phyloP scores from a whole-genome alignment of 306 rosid species.

The Abrus precatorius region DNA sequence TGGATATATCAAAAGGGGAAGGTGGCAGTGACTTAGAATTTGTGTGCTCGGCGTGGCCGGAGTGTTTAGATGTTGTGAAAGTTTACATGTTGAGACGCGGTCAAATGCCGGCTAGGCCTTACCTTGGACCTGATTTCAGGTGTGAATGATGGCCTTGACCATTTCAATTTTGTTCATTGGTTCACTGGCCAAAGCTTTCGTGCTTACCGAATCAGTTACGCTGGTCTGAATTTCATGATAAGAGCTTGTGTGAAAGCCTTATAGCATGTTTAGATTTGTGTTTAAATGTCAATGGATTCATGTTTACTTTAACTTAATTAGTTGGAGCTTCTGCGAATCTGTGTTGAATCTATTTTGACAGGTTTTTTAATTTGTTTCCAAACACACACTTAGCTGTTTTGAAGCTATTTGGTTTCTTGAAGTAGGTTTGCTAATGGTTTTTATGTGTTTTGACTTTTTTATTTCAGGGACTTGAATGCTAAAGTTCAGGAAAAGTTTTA shows the following conservation, averaged over 20 bases:
- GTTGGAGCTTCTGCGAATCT: too few relatives aligned
- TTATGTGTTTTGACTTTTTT: slow-evolving; percentile 36
- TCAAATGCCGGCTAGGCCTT: slow-evolving; percentile 57
- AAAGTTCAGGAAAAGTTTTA: slow-evolving; percentile 58
- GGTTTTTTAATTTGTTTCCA: too few relatives aligned
- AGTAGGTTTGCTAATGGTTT: slow-evolving; percentile 31
- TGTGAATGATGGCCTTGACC: slow-evolving; percentile 15
- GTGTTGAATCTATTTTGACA: too few relatives aligned
- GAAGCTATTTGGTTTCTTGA: slow-evolving; percentile 17
- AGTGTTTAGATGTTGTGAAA: slow-evolving; percentile 66
- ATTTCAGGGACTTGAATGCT: slow-evolving; percentile 65
- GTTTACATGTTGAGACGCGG: slow-evolving; percentile 62
- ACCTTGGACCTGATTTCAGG: slow-evolving; percentile 85
- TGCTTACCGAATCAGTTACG: background rate
- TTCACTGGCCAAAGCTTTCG: background rate
- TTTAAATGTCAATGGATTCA: too few relatives aligned
- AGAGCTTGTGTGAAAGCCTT: background rate
- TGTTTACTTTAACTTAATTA: too few relatives aligned
- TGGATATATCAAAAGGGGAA: slow-evolving; percentile 71
- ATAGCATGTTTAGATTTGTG: too few relatives aligned
- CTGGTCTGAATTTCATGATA: background rate
- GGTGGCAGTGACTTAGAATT: slow-evolving; percentile 66
- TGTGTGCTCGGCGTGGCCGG: slow-evolving; percentile 87
- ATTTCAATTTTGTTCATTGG: background rate
- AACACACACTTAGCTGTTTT: slow-evolving; percentile 1